Conservation (phyloP, 768 basidiomycete genomes). For the Xerocomus spinulosus region DNA sequence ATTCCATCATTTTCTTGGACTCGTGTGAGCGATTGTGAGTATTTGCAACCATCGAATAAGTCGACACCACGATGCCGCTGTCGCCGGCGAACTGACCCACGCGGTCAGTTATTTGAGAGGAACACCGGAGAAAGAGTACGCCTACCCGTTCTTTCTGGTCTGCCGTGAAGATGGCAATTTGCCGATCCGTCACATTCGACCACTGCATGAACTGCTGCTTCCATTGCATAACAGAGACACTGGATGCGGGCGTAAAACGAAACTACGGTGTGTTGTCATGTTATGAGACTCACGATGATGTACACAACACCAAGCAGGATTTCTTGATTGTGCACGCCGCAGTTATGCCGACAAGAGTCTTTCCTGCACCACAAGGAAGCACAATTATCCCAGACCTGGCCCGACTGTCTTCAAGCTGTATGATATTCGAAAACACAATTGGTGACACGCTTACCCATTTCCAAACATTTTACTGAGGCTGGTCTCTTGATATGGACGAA, state of each 20-base stretch:
- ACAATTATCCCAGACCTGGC: constrained; percentile 98
- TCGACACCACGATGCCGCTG: constrained; percentile 96
- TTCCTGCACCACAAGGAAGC: constrained; percentile 96
- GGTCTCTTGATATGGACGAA: constrained; percentile 98
- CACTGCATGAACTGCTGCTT: constrained; percentile 97
- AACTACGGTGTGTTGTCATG: neutral
- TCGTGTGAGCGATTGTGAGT: constrained; percentile 98
- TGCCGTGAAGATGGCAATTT: constrained; percentile 96
- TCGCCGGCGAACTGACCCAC: constrained; percentile 82
- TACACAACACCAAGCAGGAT: constrained; percentile 94
- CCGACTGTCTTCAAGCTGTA: constrained; percentile 50
- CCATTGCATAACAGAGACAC: constrained; percentile 98
- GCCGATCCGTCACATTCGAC: constrained; percentile 95
- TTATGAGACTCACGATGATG: constrained; percentile 75
- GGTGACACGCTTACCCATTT: constrained; percentile 64
- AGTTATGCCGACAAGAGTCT: constrained; percentile 98
- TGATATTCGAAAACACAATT: neutral
- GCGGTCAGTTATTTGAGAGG: constrained; percentile 5
- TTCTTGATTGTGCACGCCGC: constrained; percentile 99
- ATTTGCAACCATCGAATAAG: constrained; percentile 99
- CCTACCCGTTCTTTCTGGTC: constrained; percentile 94
- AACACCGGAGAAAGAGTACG: neutral
- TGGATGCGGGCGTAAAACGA: constrained; percentile 26
- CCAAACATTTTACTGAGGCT: constrained; percentile 99
- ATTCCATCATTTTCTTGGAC: constrained; percentile 99